Conservation (phyloP, 2,329 filamentous ascomycete species). For the Penicillium sp. region DNA sequence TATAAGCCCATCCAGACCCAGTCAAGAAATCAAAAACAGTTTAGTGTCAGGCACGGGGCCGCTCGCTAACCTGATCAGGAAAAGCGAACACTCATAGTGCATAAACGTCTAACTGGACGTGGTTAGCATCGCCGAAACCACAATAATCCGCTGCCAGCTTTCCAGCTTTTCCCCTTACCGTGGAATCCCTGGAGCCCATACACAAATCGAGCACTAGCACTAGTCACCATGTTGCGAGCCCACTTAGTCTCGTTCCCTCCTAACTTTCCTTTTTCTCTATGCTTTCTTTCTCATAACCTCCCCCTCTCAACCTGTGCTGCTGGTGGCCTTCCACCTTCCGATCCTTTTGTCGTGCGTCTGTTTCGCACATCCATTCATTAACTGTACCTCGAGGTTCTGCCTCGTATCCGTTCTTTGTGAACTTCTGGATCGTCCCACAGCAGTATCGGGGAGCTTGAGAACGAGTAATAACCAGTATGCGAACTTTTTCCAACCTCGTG, state of each 20-base stretch:
- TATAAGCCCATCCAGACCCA: not conserved
- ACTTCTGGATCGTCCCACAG: slow-evolving; percentile 2
- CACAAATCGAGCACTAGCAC: slow-evolving; percentile 11
- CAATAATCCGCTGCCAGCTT: slow-evolving; percentile 10
- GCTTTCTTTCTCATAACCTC: slow-evolving; percentile 1
- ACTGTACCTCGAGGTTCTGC: slow-evolving; percentile 14
- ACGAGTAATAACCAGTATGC: slow-evolving; percentile 21
- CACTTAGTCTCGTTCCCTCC: slow-evolving; percentile 10
- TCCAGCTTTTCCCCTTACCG: slow-evolving; percentile 16
- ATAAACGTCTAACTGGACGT: slow-evolving; percentile 1
- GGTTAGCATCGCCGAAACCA: slow-evolving; percentile 9
- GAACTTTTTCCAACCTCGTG: slow-evolving; percentile 24
- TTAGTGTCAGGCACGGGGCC: slow-evolving; percentile 16
- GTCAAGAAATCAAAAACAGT: not conserved
- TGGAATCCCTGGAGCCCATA: slow-evolving; percentile 1
- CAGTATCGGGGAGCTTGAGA: slow-evolving; percentile 1
- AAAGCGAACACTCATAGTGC: not conserved
- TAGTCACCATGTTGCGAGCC: slow-evolving; percentile 11
- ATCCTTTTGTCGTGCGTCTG: slow-evolving; percentile 24
- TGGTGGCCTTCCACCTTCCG: slow-evolving; percentile 17
- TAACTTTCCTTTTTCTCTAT: slow-evolving; percentile 4
- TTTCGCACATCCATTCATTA: slow-evolving; percentile 28
- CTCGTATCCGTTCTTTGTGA: slow-evolving; percentile 19
- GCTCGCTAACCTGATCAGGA: slow-evolving; percentile 1
- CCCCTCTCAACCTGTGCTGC: slow-evolving; percentile 10